Evolutionary conservation across 225 moss, liverwort and hornwort species (phyloP), one percentile per base, ranked within the genome.

Genomic region (Bryum argenteum): DNA sequence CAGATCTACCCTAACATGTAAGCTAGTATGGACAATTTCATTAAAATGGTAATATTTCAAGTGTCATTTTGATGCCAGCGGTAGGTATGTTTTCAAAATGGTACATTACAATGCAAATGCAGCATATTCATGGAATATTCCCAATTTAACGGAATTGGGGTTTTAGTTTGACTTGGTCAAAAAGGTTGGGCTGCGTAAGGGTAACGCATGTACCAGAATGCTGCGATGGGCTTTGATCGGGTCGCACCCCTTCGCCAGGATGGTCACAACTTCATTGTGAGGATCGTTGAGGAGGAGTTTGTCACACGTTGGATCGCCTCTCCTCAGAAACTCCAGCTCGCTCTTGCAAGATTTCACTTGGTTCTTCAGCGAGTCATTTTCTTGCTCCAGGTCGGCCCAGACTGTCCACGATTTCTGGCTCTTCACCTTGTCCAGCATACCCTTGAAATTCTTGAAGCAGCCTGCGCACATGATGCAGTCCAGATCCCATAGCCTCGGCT

Each of bases 391-490:
- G 0, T 42, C 19, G 10, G 64, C 4, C 73, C 73, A 73, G 18
- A 54, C 64, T 0, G 64, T 64, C 73, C 73, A 73, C 6, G 73
- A 54, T 19, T 64, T 73, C 28, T 64, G 73, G 19, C 43, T 55
- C 73, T 73, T 73, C 19, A 8, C 64, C 73, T 64, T 73, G 28
- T 43, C 55, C 28, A 55, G 55, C 14, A 73, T 15, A 54, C 0
- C 73, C 53, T 73, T 73, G 26, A 73, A 28, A 1, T 64, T 24
- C 43, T 54, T 28, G 43, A 64, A 63, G 73, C 73, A 73, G 55
- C 3, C 33, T 10, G 54, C 4, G 19, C 73, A 73, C 0, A 73
- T 63, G 55, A 16, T 42, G 64, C 55, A 54, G 64, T 64, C 72
- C 63, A 73, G 55, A 28, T 64, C 44, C 72, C 72, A 73, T 11